Base-by-base conservation (phyloP, 2,329 filamentous ascomycete species). In the Colletotrichum echinochloae region DNA sequence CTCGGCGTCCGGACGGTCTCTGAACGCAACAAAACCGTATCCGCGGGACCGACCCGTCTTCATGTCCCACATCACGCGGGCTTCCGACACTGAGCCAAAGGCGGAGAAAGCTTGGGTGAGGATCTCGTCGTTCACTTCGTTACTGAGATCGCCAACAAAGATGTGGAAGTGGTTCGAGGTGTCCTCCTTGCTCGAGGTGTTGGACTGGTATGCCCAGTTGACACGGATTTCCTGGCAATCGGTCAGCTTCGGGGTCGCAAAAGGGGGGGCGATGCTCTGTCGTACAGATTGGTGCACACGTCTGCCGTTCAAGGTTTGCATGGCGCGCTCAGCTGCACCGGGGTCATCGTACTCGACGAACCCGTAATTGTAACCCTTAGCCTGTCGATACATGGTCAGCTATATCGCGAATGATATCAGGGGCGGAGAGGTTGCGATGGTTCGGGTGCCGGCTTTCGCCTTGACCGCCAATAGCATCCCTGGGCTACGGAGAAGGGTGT, bases 1-100 rank as follows among this genome's bases (percentile, higher is more conserved):
- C 81, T 99, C 96, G 35, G 96, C 96, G 78, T 99, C 96, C 44
- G 89, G 85, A 73, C 95, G 94, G 73, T 99, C 96, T 73, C 95
- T 93, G 88, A 97, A 99, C 60, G 96, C 96, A 75, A 98, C 95
- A 79, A 99, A 99, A 16, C 96, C 96, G 79, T 99, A 99, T 71
- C 96, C 96, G 79, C 96, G 93, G 75, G 96, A 98, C 74, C 96
- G 92, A 75, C 96, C 96, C 44, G 96, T 99, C 88, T 99, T 99
- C 96, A 99, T 99, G 81, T 99, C 96, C 96, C 96, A 99, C 96
- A 99, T 99, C 74, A 99, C 96, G 77, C 96, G 94, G 71, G 96
- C 96, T 83, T 99, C 96, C 3, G 96, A 99, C 59, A 99, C 95
- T 16, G 91, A 94, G 49, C 96, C 96, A 81, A 98, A 99, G 54